phyloP scores from a whole-genome alignment of 225 moss, liverwort and hornwort genomes.

The Asterella californica region DNA sequence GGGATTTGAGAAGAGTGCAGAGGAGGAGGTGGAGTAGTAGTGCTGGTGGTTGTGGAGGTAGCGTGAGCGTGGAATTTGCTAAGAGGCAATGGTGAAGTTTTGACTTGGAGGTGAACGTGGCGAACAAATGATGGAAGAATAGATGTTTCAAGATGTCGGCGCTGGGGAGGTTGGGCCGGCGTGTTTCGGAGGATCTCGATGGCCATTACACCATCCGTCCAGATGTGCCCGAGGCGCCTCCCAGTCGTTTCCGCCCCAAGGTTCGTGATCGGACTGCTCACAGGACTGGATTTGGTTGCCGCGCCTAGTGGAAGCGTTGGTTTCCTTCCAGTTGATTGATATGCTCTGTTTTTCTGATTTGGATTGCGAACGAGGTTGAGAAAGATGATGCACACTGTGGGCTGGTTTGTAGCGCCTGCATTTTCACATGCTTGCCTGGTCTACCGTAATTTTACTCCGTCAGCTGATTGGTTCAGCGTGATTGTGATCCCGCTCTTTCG shows the following conservation, averaged over 20 bases:
- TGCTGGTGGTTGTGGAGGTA: not conserved
- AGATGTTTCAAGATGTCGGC: conserved; percentile 33
- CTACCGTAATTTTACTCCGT: not conserved
- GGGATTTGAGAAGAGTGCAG: not conserved
- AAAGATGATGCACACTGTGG: not conserved
- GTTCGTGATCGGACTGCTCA: conserved; percentile 28
- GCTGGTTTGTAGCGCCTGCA: not conserved
- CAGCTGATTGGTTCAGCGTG: not conserved
- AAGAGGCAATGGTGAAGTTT: not conserved
- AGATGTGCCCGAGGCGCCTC: conserved; percentile 66
- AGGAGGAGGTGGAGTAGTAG: not conserved
- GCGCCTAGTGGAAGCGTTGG: not conserved
- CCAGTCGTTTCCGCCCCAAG: conserved; percentile 86
- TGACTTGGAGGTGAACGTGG: not conserved
- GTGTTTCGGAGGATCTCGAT: conserved; percentile 51
- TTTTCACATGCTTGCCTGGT: not conserved
- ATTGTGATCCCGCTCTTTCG: not conserved
- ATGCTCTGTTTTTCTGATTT: not conserved
- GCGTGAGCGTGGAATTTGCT: not conserved
- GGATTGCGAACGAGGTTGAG: not conserved
- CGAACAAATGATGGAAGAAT: conserved; percentile 1
- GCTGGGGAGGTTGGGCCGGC: conserved; percentile 36
- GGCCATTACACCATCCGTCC: conserved; percentile 76
- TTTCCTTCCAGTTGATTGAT: not conserved
- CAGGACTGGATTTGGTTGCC: not conserved